phyloP scores from a whole-genome alignment of 805 yeast genomes.

The Nakazawaea molendinolei region DNA sequence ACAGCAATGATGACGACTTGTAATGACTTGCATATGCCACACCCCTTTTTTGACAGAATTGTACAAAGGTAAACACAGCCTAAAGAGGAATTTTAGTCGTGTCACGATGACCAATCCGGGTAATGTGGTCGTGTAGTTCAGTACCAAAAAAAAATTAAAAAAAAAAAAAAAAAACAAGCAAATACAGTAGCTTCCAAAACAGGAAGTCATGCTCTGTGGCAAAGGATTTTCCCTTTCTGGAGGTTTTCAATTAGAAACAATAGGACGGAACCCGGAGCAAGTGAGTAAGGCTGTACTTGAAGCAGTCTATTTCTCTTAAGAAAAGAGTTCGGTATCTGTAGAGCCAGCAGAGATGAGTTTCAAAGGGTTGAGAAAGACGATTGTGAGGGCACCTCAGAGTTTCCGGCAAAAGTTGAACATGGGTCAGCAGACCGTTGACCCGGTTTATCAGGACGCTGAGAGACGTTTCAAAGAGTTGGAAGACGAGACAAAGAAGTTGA shows the following conservation, averaged over 20 bases:
- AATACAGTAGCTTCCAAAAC: too few relatives aligned
- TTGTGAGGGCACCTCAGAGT: conserved; percentile 85
- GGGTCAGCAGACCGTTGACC: conserved; percentile 73
- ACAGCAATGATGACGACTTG: not conserved
- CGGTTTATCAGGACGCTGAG: conserved; percentile 93
- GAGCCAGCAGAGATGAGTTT: conserved; percentile 58
- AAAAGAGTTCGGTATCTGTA: not conserved
- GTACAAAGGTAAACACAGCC: conserved; percentile 10
- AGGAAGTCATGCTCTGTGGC: too few relatives aligned
- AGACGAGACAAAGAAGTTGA: conserved; percentile 78
- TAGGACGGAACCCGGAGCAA: too few relatives aligned
- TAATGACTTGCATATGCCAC: not conserved
- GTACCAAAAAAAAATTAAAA: too few relatives aligned
- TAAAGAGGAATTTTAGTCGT: too few relatives aligned
- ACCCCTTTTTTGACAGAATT: not conserved
- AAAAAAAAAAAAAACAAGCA: too few relatives aligned
- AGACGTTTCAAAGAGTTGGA: conserved; percentile 93
- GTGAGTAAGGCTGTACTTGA: too few relatives aligned
- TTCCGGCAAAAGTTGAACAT: conserved; percentile 87
- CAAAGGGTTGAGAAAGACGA: conserved; percentile 78
- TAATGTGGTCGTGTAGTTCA: too few relatives aligned
- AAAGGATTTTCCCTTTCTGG: too few relatives aligned
- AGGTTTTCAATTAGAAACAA: too few relatives aligned
- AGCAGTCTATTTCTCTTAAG: too few relatives aligned
- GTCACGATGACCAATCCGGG: too few relatives aligned